phyloP scores from a whole-genome alignment of 805 yeast genomes.

The Suhomyces sp. region DNA sequence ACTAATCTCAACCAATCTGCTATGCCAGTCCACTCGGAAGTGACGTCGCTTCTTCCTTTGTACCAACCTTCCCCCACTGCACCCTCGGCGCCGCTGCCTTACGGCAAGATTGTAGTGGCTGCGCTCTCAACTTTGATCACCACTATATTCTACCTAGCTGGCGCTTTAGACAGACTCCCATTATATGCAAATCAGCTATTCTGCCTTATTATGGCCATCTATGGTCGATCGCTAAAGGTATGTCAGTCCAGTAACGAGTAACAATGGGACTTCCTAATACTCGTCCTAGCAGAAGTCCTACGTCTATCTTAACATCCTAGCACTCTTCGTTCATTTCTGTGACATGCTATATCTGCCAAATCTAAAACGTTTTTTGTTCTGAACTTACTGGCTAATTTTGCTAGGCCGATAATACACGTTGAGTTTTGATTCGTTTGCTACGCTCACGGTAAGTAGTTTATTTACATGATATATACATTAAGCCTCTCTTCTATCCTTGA shows the following conservation, averaged over 20 bases:
- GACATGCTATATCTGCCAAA: too few relatives aligned
- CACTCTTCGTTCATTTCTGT: too few relatives aligned
- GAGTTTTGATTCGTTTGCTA: too few relatives aligned
- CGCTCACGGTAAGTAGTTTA: not conserved
- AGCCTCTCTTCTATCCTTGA: constrained; percentile 78
- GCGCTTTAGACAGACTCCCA: not conserved
- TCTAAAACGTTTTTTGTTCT: too few relatives aligned
- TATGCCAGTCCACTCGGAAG: not conserved
- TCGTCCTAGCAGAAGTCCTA: too few relatives aligned
- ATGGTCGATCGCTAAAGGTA: not conserved
- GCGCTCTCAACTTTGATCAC: not conserved
- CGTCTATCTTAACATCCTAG: too few relatives aligned
- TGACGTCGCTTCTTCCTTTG: not conserved
- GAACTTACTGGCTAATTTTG: too few relatives aligned
- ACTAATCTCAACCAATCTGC: not conserved
- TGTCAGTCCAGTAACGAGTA: not conserved
- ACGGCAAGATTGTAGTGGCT: not conserved
- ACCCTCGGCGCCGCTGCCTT: not conserved
- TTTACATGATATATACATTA: constrained; percentile 8
- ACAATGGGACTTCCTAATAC: too few relatives aligned
- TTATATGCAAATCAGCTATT: not conserved
- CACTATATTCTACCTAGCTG: not conserved
- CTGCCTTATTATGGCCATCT: not conserved
- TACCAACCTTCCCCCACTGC: not conserved
- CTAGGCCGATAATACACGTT: too few relatives aligned